Base-by-base conservation (phyloP, 2,329 filamentous ascomycete species). In the Fusarium sp. region DNA sequence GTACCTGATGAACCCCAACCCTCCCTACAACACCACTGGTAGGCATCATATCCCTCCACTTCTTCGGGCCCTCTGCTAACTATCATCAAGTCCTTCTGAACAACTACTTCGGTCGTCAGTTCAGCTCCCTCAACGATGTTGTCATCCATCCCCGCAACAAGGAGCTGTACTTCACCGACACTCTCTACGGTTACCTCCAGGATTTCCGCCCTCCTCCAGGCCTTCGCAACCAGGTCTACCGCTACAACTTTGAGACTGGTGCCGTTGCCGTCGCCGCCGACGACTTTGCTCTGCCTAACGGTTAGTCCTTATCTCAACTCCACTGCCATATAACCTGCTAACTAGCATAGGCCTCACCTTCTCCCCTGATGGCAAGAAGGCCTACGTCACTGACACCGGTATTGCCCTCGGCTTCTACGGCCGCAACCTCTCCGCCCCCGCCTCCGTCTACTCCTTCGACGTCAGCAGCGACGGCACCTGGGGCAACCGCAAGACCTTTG, bases 101-200 rank as follows among this genome's bases (percentile, higher is more conserved):
- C 73, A 90, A 89, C 78, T 92, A 84, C 78, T 89, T 89, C 58
- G 89, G 90, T 20, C 85, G 89, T 3, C 84, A 87, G 43, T 92
- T 92, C 81, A 90, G 87, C 78, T 91, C 89, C 0, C 80, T 91
- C 13, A 92, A 92, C 73, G 90, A 92, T 69, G 84, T 89, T 0
- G 84, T 85, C 2, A 78, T 90, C 65, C 85, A 91, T 73, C 85
- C 89, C 30, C 78, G 80, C 14, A 90, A 87, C 67, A 85, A 85
- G 20, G 86, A 89, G 32, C 81, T 92, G 18, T 92, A 91, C 83
- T 92, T 92, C 75, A 92, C 90, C 2, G 90, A 92, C 68, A 87
- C 88, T 0, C 84, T 87, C 8, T 92, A 92, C 73, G 91, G 89
- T 4, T 88, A 85, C 69, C 83, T 88, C 37, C 90, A 92, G 76